phyloP scores from a whole-genome alignment of 495 filamentous ascomycete species.

The Podospora australis region DNA sequence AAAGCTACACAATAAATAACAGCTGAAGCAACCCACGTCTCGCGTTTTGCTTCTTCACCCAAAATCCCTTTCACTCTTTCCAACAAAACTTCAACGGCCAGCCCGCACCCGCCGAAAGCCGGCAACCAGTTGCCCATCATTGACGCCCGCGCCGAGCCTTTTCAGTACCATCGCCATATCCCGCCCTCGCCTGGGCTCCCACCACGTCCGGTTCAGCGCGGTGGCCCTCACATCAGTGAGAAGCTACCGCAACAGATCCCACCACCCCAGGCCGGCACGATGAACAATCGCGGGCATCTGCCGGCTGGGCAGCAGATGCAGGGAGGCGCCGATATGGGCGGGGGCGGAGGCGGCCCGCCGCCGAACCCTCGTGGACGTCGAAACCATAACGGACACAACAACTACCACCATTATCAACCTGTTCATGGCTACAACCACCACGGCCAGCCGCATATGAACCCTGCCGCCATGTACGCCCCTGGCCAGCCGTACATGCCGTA shows the following conservation, averaged over 20 bases:
- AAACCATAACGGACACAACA: constrained; percentile 24
- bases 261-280: constrained; percentile 52
- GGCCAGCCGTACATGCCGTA: constrained; percentile 26
- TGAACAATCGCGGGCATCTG: constrained; percentile 55
- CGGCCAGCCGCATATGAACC: constrained; percentile 27
- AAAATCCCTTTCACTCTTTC: background rate
- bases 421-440: constrained; percentile 24
- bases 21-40: no score
- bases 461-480: constrained; percentile 35
- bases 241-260: constrained; percentile 39
- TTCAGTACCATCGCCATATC: constrained; percentile 3
- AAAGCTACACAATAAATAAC: no score
- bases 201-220: constrained; percentile 18
- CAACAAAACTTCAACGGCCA: background rate
- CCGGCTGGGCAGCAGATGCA: constrained; percentile 55
- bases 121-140: constrained; percentile 3
- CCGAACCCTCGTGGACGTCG: constrained; percentile 26
- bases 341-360: constrained; percentile 22
- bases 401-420: constrained; percentile 17
- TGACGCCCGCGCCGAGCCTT: constrained; percentile 6
- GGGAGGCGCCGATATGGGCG: constrained; percentile 38
- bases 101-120: constrained; percentile 1
- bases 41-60: no score
- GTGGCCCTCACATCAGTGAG: constrained; percentile 40
- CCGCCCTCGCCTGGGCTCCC: constrained; percentile 11